Percentiles rank a stretch among this genome's conserved stretches.
These are phyloP conservation scores for Neocucurbitaria cava DNA, from an alignment of 2,329 filamentous ascomycete species.

Conservation along the genomic window DNA sequence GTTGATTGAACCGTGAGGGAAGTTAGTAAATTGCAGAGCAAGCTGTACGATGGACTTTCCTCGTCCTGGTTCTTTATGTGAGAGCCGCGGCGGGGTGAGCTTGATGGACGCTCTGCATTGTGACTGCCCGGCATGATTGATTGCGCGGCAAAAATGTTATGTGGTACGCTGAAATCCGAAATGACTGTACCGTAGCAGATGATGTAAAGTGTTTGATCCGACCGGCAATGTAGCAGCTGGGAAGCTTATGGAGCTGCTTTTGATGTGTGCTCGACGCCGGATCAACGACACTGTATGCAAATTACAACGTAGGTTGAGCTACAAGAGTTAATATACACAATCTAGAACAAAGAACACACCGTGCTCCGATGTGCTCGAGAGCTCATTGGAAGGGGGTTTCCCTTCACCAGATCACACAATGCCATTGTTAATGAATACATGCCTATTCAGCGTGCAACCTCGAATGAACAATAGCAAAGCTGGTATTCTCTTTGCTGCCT, in stretches of 20 bases:
- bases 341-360: too few relatives aligned
- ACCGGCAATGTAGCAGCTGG: not conserved
- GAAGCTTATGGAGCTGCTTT: not conserved
- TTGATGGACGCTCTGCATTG: not conserved
- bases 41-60: not conserved
- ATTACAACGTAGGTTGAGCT: too few relatives aligned
- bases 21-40: not conserved
- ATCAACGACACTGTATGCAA: not conserved
- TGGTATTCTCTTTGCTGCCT: not conserved
- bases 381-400: too few relatives aligned
- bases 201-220: not conserved
- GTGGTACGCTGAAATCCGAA: not conserved
- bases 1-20: not conserved
- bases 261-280: not conserved
- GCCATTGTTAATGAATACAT: not conserved
- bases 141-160: not conserved
- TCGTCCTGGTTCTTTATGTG: not conserved
- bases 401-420: not conserved
- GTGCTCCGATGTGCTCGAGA: too few relatives aligned
- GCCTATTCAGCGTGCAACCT: not conserved
- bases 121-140: constrained; percentile 3
- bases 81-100: not conserved
- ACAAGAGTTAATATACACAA: not conserved
- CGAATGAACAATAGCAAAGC: not conserved
- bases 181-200: not conserved